A percentile compares a stretch with the other conserved stretches of the same genome.
phyloP scores from a whole-genome alignment of 2,329 filamentous ascomycete genomes.

The Sporothrix brasiliensis region DNA sequence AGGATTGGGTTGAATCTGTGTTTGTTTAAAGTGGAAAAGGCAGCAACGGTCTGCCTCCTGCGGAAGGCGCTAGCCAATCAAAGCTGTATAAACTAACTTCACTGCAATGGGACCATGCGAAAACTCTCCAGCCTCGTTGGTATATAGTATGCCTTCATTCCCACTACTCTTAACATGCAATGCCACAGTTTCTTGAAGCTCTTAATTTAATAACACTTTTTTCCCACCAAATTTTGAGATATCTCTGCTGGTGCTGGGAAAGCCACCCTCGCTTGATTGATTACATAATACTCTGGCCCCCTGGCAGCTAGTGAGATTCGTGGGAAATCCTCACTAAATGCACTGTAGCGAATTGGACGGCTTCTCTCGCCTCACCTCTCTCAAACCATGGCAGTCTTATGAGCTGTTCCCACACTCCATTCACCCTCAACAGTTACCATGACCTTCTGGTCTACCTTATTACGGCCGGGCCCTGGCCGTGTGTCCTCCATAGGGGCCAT shows the following conservation, averaged over 20 bases:
- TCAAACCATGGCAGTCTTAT: background rate
- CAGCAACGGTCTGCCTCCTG: background rate
- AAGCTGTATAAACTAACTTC: conserved; percentile 5
- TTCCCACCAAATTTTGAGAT: background rate
- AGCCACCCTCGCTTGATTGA: background rate
- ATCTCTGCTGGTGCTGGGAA: background rate
- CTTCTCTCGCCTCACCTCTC: conserved; percentile 6
- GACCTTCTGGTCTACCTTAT: background rate
- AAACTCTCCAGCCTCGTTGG: background rate
- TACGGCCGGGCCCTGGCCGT: background rate
- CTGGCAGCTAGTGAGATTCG: background rate
- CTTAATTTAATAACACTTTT: background rate
- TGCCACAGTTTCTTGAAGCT: background rate
- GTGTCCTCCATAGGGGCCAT: background rate
- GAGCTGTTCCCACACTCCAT: background rate
- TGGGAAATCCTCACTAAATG: conserved; percentile 4
- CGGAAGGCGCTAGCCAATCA: conserved; percentile 22
- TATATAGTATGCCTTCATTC: background rate
- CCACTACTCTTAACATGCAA: background rate
- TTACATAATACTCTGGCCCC: conserved; percentile 1
- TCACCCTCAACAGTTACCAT: background rate
- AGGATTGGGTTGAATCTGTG: background rate
- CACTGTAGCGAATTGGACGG: background rate
- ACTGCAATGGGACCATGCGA: background rate
- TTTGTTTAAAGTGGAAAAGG: background rate